Percentiles rank a stretch among this genome's conserved stretches.
Evolutionary conservation across 1,284 basidiomycete species (phyloP).

Genomic region (Tilletia setariae): DNA sequence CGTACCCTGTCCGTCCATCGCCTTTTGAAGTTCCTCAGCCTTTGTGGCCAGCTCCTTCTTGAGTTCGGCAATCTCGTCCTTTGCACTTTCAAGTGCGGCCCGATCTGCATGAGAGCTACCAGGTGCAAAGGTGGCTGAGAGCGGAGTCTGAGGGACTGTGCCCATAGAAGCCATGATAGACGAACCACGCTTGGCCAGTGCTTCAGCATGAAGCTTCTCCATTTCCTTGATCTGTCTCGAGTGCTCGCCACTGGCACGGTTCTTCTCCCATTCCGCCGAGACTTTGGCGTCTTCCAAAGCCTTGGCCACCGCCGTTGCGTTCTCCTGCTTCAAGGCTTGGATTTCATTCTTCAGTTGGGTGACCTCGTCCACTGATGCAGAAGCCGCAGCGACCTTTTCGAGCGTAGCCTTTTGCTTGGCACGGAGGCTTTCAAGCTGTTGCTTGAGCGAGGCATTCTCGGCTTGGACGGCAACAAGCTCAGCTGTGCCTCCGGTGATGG

Average conservation of each 20-base stretch:
- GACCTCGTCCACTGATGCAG: neutral
- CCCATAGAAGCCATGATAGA: no score
- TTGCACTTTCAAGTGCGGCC: neutral
- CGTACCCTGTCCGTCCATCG: no score
- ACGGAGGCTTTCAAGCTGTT: no score
- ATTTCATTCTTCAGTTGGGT: conserved; percentile 2
- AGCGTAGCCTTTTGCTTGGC: neutral
- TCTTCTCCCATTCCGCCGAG: conserved; percentile 12
- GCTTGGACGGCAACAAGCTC: no score
- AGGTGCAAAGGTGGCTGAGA: conserved; percentile 27
- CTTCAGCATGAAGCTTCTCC: conserved; percentile 23
- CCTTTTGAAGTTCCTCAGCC: conserved; percentile 25
- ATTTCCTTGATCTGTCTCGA: conserved; percentile 20
- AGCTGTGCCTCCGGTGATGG: no score
- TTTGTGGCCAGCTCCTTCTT: conserved; percentile 25
- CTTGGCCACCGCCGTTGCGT: no score
- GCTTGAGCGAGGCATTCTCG: no score
- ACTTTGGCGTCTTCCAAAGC: conserved; percentile 17
- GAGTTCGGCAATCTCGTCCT: neutral
- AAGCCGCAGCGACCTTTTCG: neutral
- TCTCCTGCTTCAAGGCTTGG: neutral
- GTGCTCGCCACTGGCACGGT: no score
- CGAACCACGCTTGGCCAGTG: conserved; percentile 19
- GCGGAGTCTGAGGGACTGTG: conserved; percentile 20
- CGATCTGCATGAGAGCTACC: conserved; percentile 15